Evolutionary conservation across 1,139 yeast genomes (phyloP).

Genomic region (Torulaspora globosa): DNA sequence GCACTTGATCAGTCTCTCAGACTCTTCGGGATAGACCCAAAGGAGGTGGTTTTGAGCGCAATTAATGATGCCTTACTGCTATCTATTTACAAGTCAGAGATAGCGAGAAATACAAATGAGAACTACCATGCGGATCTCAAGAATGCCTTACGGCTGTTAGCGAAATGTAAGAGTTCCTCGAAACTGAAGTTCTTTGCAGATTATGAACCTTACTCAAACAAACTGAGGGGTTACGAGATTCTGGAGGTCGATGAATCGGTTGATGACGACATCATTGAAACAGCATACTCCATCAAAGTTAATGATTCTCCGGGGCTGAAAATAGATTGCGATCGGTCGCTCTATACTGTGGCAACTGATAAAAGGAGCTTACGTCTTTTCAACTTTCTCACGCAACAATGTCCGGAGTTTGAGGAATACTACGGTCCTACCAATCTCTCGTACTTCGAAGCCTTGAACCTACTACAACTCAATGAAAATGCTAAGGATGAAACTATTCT

Average conservation of each 20-base stretch:
- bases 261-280: slow-evolving; percentile 70
- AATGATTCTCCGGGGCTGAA: slow-evolving; percentile 45
- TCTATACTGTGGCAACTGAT: slow-evolving; percentile 55
- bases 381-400: slow-evolving; percentile 33
- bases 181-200: slow-evolving; percentile 45
- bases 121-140: slow-evolving; percentile 37
- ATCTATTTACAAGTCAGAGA: slow-evolving; percentile 45
- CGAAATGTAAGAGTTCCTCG: slow-evolving; percentile 45
- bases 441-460: slow-evolving; percentile 41
- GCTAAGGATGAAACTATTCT: slow-evolving; percentile 56
- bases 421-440: slow-evolving; percentile 29
- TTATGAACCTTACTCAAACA: slow-evolving; percentile 50
- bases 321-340: slow-evolving; percentile 43
- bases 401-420: slow-evolving; percentile 32
- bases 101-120: slow-evolving; percentile 35
- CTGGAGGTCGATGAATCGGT: slow-evolving; percentile 61
- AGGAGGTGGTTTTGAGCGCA: slow-evolving; percentile 22
- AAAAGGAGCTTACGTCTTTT: slow-evolving; percentile 46
- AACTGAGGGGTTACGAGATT: slow-evolving; percentile 55
- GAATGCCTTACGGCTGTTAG: slow-evolving; percentile 44
- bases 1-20: slow-evolving; percentile 57
- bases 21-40: slow-evolving; percentile 48
- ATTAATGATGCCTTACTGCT: slow-evolving; percentile 45
- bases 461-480: slow-evolving; percentile 43
- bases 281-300: slow-evolving; percentile 61